Evolutionary conservation across 2,329 filamentous ascomycete species (phyloP).

Genomic region (Fusarium stilboides): DNA sequence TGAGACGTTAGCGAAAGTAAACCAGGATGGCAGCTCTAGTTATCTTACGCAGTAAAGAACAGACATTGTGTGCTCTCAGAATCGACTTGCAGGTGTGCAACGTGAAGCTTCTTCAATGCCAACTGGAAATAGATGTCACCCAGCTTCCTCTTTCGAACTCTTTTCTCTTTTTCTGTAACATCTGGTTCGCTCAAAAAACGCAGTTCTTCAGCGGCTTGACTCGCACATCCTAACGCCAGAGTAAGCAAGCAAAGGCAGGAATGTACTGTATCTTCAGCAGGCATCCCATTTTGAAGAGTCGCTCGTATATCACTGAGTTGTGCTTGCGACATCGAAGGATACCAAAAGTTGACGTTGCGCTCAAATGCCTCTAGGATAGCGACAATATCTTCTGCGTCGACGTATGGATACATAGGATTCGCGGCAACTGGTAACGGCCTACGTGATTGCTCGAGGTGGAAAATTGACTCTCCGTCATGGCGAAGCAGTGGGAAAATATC

Average conservation of each 20-base stretch:
- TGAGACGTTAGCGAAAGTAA: neutral
- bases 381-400: slow-evolving; percentile 59
- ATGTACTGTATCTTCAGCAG: slow-evolving; percentile 56
- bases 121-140: slow-evolving; percentile 63
- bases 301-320: slow-evolving; percentile 55
- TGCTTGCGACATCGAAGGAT: slow-evolving; percentile 63
- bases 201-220: slow-evolving; percentile 57
- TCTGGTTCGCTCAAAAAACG: slow-evolving; percentile 34
- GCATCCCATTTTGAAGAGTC: slow-evolving; percentile 53
- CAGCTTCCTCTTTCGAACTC: slow-evolving; percentile 54
- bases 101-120: slow-evolving; percentile 62
- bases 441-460: slow-evolving; percentile 63
- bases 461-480: slow-evolving; percentile 61
- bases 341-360: slow-evolving; percentile 67
- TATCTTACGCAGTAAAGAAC: slow-evolving; percentile 64
- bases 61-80: slow-evolving; percentile 65
- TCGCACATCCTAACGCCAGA: slow-evolving; percentile 64
- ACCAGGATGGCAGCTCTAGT: rapidly evolving
- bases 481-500: slow-evolving; percentile 61
- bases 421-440: slow-evolving; percentile 54
- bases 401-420: slow-evolving; percentile 59
- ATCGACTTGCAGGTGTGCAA: slow-evolving; percentile 63
- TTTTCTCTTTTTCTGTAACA: slow-evolving; percentile 50
- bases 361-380: slow-evolving; percentile 62
- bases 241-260: slow-evolving; percentile 63